Evolutionary conservation across 371 early-diverging fungal species (phyloP), one percentile per base, ranked within the genome.

Genomic region (Rhizopus microsporus): DNA sequence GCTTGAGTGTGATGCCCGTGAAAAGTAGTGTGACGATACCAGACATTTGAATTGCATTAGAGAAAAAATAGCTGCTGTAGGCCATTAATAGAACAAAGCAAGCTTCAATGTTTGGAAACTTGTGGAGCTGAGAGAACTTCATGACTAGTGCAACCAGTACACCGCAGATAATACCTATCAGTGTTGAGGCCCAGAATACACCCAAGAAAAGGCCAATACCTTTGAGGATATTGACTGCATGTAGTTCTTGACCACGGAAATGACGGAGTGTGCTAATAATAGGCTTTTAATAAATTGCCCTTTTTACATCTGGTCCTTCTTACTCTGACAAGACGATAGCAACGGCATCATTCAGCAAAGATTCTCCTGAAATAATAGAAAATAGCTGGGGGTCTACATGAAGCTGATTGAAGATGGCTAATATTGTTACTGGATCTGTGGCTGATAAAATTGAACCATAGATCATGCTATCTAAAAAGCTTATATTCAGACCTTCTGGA

Each of bases 11-110:
- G 43, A 96, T 94, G 12, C 95, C 95, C 55, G 94, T 91, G 72
- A 97, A 97, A 38, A 97, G 71, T n/a, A 97, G 80, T 1, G 94
- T 92, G 33, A 97, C 96, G 56, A 97, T 96, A 74, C 91, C 90
- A 2, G 93, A 91, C 70, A 95, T 86, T 53, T 93, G 84, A 7
- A 91, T 73, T 30, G 82, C 90, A 68, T 94, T 95, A 0, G 95
- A 91, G 46, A 96, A 85, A 50, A 97, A 85, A 62, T 96, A 97
- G 9, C 92, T 87, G 29, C 87, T 86, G 72, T 96, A 94, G 0
- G 98, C 95, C 71, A 95, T 71, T 56, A 97, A 72, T 2, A 85
- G 71, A 39, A 96, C 87, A 52, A 95, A 62, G 62, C 91, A 94
- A 0, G 94, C 81, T 60, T 96, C 96, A 23, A 93, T 82, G 7